phyloP scores from a whole-genome alignment of 176 grass and related monocot species.

The Metroxylon sagu region DNA sequence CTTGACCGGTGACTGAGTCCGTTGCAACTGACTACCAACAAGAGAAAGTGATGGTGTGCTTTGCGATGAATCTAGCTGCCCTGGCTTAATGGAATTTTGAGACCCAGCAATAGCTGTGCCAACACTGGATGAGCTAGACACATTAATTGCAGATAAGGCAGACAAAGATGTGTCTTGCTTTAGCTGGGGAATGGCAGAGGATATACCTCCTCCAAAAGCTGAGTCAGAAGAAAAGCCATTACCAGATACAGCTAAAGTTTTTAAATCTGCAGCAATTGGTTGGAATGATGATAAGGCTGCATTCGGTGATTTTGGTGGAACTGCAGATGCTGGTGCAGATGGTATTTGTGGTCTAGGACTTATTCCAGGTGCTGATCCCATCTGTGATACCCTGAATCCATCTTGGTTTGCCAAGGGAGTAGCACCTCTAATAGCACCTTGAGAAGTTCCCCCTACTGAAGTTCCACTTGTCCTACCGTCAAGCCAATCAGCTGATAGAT shows the following conservation, averaged over 20 bases:
- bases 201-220: constrained; percentile 34
- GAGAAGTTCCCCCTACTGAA: constrained; percentile 32
- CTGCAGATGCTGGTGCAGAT: constrained; percentile 12
- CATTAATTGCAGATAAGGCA: constrained; percentile 27
- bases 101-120: constrained; percentile 29
- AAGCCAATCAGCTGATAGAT: constrained; percentile 83
- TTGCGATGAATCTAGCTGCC: constrained; percentile 29
- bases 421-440: constrained; percentile 41
- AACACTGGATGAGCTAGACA: constrained; percentile 25
- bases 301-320: constrained; percentile 20
- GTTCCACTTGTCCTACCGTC: constrained; percentile 49
- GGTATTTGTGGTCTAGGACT: constrained; percentile 24
- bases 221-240: constrained; percentile 60
- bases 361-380: constrained; percentile 27
- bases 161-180: constrained; percentile 38
- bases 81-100: constrained; percentile 39
- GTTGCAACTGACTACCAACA: constrained; percentile 36
- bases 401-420: constrained; percentile 35
- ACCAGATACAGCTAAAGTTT: constrained; percentile 41
- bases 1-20: constrained; percentile 30
- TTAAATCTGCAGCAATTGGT: constrained; percentile 43
- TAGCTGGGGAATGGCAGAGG: constrained; percentile 36
- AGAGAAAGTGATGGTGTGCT: constrained; percentile 24
- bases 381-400: constrained; percentile 27
- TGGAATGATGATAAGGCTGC: constrained; percentile 30